Conservation (phyloP, 202 grass and related monocot genomes). For the Hordeum pubiflorum region DNA sequence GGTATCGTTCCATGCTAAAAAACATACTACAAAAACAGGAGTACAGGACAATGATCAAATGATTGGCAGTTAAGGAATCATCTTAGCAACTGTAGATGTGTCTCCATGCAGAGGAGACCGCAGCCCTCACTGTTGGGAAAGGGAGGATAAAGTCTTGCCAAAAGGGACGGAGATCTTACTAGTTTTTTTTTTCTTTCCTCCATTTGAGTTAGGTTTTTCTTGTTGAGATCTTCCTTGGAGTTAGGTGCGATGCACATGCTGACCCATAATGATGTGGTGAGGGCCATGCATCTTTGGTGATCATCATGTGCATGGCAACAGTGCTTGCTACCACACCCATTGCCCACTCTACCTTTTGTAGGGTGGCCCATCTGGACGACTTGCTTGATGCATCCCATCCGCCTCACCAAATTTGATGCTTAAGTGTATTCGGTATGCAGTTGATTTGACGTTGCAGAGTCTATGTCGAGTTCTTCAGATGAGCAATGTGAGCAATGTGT, state of each 20-base stretch:
- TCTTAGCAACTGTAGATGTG: background rate
- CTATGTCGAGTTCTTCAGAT: background rate
- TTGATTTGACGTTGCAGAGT: background rate
- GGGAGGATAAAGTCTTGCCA: background rate
- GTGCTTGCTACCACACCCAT: constrained; percentile 12
- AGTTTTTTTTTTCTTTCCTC: background rate
- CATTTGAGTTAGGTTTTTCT: background rate
- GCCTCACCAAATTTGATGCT: constrained; percentile 24
- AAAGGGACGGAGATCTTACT: background rate
- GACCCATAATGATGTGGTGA: constrained; percentile 33
- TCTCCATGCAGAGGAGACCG: background rate
- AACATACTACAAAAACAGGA: background rate
- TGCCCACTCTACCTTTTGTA: constrained; percentile 49
- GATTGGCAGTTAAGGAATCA: background rate
- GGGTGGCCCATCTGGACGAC: constrained; percentile 41
- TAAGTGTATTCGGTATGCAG: background rate
- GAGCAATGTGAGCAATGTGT: background rate
- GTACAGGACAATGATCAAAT: background rate
- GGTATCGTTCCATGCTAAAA: background rate
- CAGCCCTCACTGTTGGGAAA: constrained; percentile 9
- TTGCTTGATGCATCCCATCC: constrained; percentile 32
- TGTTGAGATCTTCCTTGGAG: background rate
- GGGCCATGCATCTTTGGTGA: constrained; percentile 26
- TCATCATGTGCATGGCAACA: constrained; percentile 35
- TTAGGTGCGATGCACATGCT: constrained; percentile 42